Percentiles rank a stretch among this genome's conserved stretches.
phyloP scores from a whole-genome alignment of 148 eudicot species.

The Pharnaceum exiguum region DNA sequence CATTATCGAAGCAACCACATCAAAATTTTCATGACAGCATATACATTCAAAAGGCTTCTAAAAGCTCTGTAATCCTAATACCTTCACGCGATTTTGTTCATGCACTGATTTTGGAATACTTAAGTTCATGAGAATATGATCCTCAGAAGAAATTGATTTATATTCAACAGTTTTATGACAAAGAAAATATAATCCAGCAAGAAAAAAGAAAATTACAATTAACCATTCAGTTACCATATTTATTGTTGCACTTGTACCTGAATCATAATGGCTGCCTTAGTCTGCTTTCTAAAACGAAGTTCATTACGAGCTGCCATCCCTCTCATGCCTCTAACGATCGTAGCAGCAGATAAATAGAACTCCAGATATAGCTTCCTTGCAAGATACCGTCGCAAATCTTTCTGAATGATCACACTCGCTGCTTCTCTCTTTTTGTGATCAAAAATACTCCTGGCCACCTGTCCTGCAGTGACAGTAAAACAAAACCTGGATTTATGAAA shows the following conservation, averaged over 20 bases:
- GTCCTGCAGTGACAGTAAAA: slow-evolving; percentile 36
- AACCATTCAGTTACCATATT: too few relatives aligned
- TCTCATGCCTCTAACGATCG: slow-evolving; percentile 65
- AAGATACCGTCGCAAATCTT: slow-evolving; percentile 48
- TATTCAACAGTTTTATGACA: too few relatives aligned
- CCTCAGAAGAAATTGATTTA: too few relatives aligned
- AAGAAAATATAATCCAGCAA: too few relatives aligned
- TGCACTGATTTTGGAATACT: too few relatives aligned
- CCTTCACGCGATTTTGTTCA: too few relatives aligned
- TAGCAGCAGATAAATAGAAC: slow-evolving; percentile 42
- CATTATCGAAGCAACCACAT: too few relatives aligned
- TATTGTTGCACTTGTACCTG: slow-evolving; percentile 44
- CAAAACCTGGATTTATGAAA: not conserved
- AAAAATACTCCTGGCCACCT: slow-evolving; percentile 48
- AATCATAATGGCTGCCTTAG: slow-evolving; percentile 52
- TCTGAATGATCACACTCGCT: slow-evolving; percentile 73
- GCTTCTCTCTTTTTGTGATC: slow-evolving; percentile 50
- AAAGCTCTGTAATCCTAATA: too few relatives aligned
- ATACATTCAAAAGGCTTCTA: too few relatives aligned
- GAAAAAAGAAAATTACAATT: too few relatives aligned
- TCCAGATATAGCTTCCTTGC: slow-evolving; percentile 50
- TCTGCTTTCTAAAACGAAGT: slow-evolving; percentile 44
- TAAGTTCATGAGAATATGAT: too few relatives aligned
- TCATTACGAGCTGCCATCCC: slow-evolving; percentile 64
- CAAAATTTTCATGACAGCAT: too few relatives aligned